Base-by-base conservation (phyloP, 2,329 filamentous ascomycete species). In the Penicillium sumatraense region DNA sequence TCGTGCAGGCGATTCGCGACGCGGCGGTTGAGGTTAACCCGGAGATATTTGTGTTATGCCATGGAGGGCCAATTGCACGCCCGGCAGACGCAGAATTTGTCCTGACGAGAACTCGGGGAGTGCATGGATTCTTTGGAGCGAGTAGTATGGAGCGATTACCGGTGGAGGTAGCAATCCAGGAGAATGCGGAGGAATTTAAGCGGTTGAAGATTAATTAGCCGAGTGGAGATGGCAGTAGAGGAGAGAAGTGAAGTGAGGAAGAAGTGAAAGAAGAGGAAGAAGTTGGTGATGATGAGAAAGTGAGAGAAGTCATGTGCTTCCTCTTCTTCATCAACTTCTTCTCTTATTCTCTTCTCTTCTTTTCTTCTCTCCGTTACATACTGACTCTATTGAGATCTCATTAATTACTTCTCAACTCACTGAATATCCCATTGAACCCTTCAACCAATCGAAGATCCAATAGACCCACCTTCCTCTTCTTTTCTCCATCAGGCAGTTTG, bases 71-170 rank as follows among this genome's bases (percentile, higher is more conserved):
- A 0, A 87, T 90, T 59, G 86, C 86, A 3, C 79, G 78, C 49
- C 85, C 86, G 0, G 74, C 83, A 44, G 86, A 90, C 68, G 87
- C 87, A 0, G 75, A 82, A 59, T 88, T 84, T 67, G 81, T 90
- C 9, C 75, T 90, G 26, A 77, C 76, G 20, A 74, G 81, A 60
- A 87, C 85, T 1, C 80, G 78, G 35, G 87, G 86, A 0, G 75
- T 89, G n/a, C 86, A 89, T 72, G 87, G 88, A 0, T 90, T 90
- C 69, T 89, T 86, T 63, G 88, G 87, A 0, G 88, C 87, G 10
- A 89, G 86, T 58, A 72, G 83, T 51, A 88, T 90, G 83, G 87
- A 90, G 71, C 75, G 87, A 40, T 71, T 89, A 58, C 87, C 87
- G 0, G 87, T 89, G 10, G 87, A 89, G 67, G 75, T 81, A 55